Percentiles rank a stretch among this genome's conserved stretches.
Conservation (phyloP, 1,284 basidiomycete genomes). For the Austroboletus niveus region DNA sequence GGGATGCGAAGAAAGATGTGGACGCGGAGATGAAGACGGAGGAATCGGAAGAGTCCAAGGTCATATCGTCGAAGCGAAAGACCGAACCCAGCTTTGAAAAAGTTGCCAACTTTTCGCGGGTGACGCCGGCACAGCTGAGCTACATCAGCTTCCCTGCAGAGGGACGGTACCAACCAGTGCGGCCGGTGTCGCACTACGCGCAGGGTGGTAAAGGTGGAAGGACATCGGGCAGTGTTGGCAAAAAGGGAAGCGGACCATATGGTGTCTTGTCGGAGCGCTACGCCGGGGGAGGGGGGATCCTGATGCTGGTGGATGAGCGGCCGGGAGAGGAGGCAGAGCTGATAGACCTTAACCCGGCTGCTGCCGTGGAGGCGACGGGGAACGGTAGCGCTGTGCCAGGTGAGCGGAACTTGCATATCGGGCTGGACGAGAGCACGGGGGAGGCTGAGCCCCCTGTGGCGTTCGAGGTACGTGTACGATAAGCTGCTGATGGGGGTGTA, state of each 20-base stretch:
- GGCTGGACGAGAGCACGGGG: constrained; percentile 65
- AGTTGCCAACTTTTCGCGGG: constrained; percentile 88
- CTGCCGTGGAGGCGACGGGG: constrained; percentile 22
- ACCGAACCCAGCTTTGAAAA: constrained; percentile 76
- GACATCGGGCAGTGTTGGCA: constrained; percentile 30
- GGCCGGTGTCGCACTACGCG: constrained; percentile 65
- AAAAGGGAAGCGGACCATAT: constrained; percentile 22
- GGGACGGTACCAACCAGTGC: constrained; percentile 86
- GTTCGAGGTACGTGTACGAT: constrained; percentile 69
- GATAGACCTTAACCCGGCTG: constrained; percentile 63
- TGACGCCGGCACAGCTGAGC: constrained; percentile 86
- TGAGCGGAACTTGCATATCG: constrained; percentile 48
- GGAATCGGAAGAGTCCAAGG: constrained; percentile 58
- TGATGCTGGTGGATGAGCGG: constrained; percentile 71
- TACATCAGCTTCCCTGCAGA: constrained; percentile 82
- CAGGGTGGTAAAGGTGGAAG: constrained; percentile 16
- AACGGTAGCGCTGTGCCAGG: constrained; percentile 26
- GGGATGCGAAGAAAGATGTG: constrained; percentile 55
- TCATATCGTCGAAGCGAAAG: constrained; percentile 49
- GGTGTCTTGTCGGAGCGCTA: constrained; percentile 51
- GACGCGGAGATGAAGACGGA: constrained; percentile 76
- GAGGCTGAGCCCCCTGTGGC: constrained; percentile 78
- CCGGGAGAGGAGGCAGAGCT: constrained; percentile 70
- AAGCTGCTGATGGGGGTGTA: constrained; percentile 37
- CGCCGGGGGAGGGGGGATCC: constrained; percentile 80